Evolutionary conservation across 805 yeast genomes (phyloP), one percentile per base, ranked within the genome.

Genomic region (Candida lessepsii): DNA sequence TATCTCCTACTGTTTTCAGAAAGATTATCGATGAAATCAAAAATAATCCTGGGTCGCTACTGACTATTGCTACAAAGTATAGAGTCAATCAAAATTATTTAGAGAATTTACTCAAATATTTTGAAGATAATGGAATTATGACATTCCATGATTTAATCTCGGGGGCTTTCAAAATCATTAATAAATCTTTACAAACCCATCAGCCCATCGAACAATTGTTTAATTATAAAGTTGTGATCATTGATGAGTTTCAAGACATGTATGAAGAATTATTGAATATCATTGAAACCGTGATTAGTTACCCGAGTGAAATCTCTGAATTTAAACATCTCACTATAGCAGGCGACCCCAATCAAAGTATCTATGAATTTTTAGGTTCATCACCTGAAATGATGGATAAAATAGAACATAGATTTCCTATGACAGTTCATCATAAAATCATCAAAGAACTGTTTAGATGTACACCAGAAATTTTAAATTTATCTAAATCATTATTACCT

Each of bases 161-260:
- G 17, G 58, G 54, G 36, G 69, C 67, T 1, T 37, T 57, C 10
- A 41, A 47, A 2, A 38, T 67, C 18, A 45, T 75, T 48, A 37
- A 62, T 1, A n/a, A 33, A 3, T 50, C 69, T 2, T 13, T 34
- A 5, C 29, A 38, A 29, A 14, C 7, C 6, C 20, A 21, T 14
- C 18, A 36, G 16, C 29, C 20, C 2, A 35, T 47, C 10, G 51
- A 39, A 5, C 41, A 54, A 24, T 34, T 68, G 29, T 45, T 48
- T 5, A 46, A 49, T 10, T 60, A 57, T 40, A 58, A 55, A 36
- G 67, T 56, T 2, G 67, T 81, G 0, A 57, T 85, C 1, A 79
- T 84, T 9, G 91, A 85, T 60, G 91, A 85, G 54, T 81, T 80
- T 51, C 91, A 85, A 54, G 91, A 85, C 57, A 67, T 83, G 54